Percentiles rank a stretch among this genome's conserved stretches.
These are phyloP conservation scores for Trichocladium antarcticum DNA, from an alignment of 495 filamentous ascomycete species.

Conservation along the genomic window DNA sequence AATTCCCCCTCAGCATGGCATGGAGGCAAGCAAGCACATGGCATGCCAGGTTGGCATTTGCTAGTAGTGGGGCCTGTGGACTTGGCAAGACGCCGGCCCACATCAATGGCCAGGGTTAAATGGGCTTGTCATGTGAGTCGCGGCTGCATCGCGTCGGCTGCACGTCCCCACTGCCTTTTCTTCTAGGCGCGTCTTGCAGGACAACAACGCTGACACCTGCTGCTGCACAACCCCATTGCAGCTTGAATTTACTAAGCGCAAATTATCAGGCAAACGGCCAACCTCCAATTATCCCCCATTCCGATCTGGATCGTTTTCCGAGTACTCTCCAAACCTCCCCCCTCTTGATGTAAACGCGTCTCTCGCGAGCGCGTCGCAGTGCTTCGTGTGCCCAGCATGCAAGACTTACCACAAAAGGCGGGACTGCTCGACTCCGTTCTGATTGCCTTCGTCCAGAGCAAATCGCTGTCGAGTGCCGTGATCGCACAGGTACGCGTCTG, in stretches of 20 bases:
- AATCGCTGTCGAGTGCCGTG: conserved; percentile 28
- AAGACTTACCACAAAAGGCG: conserved; percentile 18
- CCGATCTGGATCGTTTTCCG: not conserved
- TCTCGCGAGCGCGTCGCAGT: conserved; percentile 12
- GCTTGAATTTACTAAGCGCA: not conserved
- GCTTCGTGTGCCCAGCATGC: conserved; percentile 27
- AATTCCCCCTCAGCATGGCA: no score
- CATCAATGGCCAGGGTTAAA: conserved; percentile 6
- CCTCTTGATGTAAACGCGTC: conserved; percentile 4
- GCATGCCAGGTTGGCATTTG: not conserved
- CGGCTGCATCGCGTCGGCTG: conserved; percentile 21
- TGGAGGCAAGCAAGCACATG: no score
- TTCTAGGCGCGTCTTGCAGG: conserved; percentile 16
- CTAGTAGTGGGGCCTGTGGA: not conserved
- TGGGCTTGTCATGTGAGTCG: conserved; percentile 22
- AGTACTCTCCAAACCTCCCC: not conserved
- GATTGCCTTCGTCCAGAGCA: conserved; percentile 38
- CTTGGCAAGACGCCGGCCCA: not conserved
- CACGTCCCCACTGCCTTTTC: conserved; percentile 9
- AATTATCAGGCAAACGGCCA: not conserved
- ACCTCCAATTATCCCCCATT: not conserved
- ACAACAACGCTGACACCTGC: not conserved
- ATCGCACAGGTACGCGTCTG: conserved; percentile 36
- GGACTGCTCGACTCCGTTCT: conserved; percentile 30
- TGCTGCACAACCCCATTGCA: not conserved